These are phyloP conservation scores for Astrothelium subdiscretum DNA, from an alignment of 495 filamentous ascomycete genomes.

Conservation along the genomic window DNA sequence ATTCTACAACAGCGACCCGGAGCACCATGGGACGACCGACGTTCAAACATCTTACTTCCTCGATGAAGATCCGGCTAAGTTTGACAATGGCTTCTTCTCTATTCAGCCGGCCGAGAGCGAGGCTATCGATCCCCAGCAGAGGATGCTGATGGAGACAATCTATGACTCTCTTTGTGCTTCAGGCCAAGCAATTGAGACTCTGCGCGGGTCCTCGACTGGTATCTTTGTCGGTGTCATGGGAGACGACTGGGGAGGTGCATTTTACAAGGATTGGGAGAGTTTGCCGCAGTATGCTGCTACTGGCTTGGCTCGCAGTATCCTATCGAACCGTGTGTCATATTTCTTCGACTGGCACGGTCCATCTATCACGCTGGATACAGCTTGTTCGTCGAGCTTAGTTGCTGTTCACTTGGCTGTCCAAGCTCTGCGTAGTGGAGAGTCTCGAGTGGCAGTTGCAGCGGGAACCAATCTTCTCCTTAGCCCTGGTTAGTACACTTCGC, in stretches of 20 bases:
- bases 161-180: constrained; percentile 6
- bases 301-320: constrained; percentile 23
- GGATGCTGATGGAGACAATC: constrained; percentile 5
- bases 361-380: constrained; percentile 21
- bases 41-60: neutral
- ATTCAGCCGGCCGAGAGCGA: constrained; percentile 3
- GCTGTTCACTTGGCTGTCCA: constrained; percentile 34
- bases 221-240: neutral
- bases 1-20: neutral
- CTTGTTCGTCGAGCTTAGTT: constrained; percentile 35
- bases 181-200: constrained; percentile 10
- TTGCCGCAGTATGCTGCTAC: neutral
- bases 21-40: neutral
- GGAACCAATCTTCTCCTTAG: constrained; percentile 22
- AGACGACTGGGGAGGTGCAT: neutral
- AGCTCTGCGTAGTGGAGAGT: constrained; percentile 29
- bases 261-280: neutral
- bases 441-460: constrained; percentile 37
- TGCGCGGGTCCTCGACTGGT: neutral
- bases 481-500: constrained; percentile 18
- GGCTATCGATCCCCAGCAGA: constrained; percentile 11
- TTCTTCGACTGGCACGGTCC: constrained; percentile 6
- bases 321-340: constrained; percentile 38
- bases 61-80: constrained; percentile 1
- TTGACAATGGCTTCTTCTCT: constrained; percentile 2